These are phyloP conservation scores for Diutina neorugosa DNA, from an alignment of 1,139 yeast species.

Conservation along the genomic window DNA sequence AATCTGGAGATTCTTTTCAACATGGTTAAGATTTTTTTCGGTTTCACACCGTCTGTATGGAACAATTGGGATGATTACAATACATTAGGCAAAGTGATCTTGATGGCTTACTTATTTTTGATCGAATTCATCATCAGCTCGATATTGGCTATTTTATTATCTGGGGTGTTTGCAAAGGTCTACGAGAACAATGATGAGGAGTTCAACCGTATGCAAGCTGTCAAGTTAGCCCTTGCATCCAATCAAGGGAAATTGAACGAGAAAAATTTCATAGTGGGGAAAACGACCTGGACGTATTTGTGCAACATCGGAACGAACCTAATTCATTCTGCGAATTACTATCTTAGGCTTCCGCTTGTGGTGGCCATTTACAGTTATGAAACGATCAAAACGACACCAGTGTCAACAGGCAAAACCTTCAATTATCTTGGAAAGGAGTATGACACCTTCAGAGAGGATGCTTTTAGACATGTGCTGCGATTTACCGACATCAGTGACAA, in stretches of 20 bases:
- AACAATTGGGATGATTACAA: conserved; percentile 43
- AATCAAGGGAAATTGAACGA: conserved; percentile 11
- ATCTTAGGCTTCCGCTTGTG: conserved; percentile 24
- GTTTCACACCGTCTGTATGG: conserved; percentile 59
- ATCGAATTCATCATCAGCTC: conserved; percentile 49
- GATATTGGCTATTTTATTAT: conserved; percentile 46
- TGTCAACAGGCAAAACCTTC: conserved; percentile 19
- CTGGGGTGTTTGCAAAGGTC: conserved; percentile 29
- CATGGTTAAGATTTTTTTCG: conserved; percentile 44
- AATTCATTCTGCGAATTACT: conserved; percentile 10
- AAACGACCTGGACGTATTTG: background rate
- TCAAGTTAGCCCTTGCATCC: conserved; percentile 24
- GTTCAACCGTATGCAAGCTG: conserved; percentile 28
- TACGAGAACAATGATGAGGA: conserved; percentile 28
- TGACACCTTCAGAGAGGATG: conserved; percentile 20
- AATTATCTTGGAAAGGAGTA: conserved; percentile 21
- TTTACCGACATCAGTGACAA: conserved; percentile 3
- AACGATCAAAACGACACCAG: conserved; percentile 9
- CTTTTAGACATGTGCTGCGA: conserved; percentile 14
- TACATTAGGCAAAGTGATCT: conserved; percentile 34
- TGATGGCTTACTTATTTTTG: conserved; percentile 41
- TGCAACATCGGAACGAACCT: conserved; percentile 7
- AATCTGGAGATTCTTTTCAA: conserved; percentile 43
- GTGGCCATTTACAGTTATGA: conserved; percentile 24
- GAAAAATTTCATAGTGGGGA: conserved; percentile 5